phyloP scores from a whole-genome alignment of 768 basidiomycete species.

The Clathrus columnatus region DNA sequence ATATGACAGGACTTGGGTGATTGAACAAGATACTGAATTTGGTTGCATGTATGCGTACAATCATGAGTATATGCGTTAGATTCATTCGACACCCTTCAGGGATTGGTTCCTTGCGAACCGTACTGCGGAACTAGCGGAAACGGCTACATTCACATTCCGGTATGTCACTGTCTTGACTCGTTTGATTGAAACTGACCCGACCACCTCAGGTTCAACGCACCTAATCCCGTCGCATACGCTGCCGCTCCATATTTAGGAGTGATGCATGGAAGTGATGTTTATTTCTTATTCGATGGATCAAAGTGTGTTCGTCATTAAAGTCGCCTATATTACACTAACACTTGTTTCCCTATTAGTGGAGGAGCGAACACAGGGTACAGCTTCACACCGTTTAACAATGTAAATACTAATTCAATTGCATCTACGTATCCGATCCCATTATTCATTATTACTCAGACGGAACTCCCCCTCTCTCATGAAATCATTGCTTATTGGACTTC shows the following conservation, averaged over 20 bases:
- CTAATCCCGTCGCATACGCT: slow-evolving; percentile 31
- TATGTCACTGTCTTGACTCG: slow-evolving; percentile 13
- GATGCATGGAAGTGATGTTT: slow-evolving; percentile 37
- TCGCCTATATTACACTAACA: not conserved
- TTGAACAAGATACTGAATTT: slow-evolving; percentile 35
- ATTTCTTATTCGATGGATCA: slow-evolving; percentile 33
- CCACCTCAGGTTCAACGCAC: slow-evolving; percentile 34
- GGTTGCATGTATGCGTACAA: slow-evolving; percentile 31
- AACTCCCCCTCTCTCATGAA: slow-evolving; percentile 28
- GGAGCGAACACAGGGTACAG: slow-evolving; percentile 26
- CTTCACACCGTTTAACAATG: slow-evolving; percentile 30
- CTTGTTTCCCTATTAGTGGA: no score
- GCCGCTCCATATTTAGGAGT: slow-evolving; percentile 29
- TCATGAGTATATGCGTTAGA: no score
- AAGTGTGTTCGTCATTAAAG: not conserved
- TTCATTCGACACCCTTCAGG: no score
- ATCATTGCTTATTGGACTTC: slow-evolving; percentile 39
- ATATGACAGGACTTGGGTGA: slow-evolving; percentile 32
- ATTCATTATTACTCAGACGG: slow-evolving; percentile 24
- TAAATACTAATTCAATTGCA: slow-evolving; percentile 10
- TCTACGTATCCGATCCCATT: not conserved
- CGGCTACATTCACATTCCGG: slow-evolving; percentile 30
- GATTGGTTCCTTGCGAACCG: slow-evolving; percentile 32
- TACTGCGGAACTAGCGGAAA: slow-evolving; percentile 20
- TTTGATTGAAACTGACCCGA: not conserved